Evolutionary conservation across 805 yeast species (phyloP).

Genomic region (Maudiozyma bulderi): DNA sequence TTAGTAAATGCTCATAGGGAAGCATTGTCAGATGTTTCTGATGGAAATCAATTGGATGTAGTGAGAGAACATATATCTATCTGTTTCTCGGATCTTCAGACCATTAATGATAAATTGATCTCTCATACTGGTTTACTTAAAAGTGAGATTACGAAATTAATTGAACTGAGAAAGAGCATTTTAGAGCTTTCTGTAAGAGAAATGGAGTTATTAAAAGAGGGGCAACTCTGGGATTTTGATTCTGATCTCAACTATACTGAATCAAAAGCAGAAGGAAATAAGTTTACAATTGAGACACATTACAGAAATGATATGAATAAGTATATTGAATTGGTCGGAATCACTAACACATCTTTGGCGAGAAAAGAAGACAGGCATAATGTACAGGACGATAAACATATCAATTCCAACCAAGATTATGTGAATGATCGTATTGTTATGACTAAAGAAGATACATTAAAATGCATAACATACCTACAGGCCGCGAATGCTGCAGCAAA

Average conservation of each 20-base stretch:
- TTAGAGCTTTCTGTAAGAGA: slow-evolving; percentile 7
- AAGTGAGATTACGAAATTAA: slow-evolving; percentile 11
- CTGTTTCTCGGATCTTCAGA: slow-evolving; percentile 22
- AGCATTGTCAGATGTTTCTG: slow-evolving; percentile 13
- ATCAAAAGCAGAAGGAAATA: background rate
- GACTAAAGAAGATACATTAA: background rate
- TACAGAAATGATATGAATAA: slow-evolving; percentile 15
- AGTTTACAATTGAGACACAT: slow-evolving; percentile 3
- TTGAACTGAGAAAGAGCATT: slow-evolving; percentile 8
- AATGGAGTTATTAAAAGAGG: slow-evolving; percentile 4
- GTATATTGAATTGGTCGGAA: slow-evolving; percentile 22
- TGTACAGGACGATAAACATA: background rate
- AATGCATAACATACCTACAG: slow-evolving; percentile 8
- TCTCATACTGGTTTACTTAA: slow-evolving; percentile 20
- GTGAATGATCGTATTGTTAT: background rate
- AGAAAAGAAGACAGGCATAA: background rate
- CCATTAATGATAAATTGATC: slow-evolving; percentile 18
- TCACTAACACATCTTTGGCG: slow-evolving; percentile 15
- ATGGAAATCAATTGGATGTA: slow-evolving; percentile 10
- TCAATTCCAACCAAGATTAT: no score
- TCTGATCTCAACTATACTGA: background rate
- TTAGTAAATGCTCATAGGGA: slow-evolving; percentile 15
- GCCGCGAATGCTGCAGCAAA: slow-evolving; percentile 5
- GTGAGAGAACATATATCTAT: slow-evolving; percentile 21
- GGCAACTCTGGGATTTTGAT: slow-evolving; percentile 5